Conservation (phyloP, 2,329 filamentous ascomycete species). For the Cytospora mali region DNA sequence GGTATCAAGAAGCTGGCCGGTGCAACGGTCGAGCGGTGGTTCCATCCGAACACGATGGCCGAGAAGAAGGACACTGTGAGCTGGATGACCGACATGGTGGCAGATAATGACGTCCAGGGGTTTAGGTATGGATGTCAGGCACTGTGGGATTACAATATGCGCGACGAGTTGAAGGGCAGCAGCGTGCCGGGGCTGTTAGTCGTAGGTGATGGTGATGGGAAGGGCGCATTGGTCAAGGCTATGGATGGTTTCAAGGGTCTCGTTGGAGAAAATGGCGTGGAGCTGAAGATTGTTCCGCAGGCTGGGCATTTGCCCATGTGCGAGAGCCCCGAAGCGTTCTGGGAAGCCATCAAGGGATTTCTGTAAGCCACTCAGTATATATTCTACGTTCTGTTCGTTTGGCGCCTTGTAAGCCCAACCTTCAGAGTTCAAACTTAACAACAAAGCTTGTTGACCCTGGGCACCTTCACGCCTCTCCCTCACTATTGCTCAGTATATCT, state of each 20-base stretch:
- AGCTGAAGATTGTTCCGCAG: conserved; percentile 66
- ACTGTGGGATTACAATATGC: conserved; percentile 72
- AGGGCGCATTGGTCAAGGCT: conserved; percentile 70
- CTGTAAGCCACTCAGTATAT: conserved; percentile 43
- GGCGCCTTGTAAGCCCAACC: too few relatives aligned
- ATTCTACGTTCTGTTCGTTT: too few relatives aligned
- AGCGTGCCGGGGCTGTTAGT: conserved; percentile 67
- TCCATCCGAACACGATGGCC: conserved; percentile 59
- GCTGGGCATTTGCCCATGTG: conserved; percentile 86
- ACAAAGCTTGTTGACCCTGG: too few relatives aligned
- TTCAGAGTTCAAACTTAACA: too few relatives aligned
- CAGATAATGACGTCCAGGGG: conserved; percentile 67
- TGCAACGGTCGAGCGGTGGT: conserved; percentile 76
- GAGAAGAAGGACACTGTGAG: conserved; percentile 51
- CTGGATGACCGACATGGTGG: conserved; percentile 69
- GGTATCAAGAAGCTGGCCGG: conserved; percentile 69
- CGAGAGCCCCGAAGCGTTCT: conserved; percentile 71
- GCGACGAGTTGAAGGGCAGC: conserved; percentile 55
- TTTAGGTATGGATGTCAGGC: conserved; percentile 70
- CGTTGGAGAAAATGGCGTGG: conserved; percentile 57
- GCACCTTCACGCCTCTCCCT: too few relatives aligned
- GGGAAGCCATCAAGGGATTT: conserved; percentile 62
- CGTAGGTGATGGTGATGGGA: conserved; percentile 72
- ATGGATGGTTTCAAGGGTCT: conserved; percentile 73
- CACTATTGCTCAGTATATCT: too few relatives aligned